Evolutionary conservation across 768 basidiomycete genomes (phyloP).

Genomic region (Galerina sulciceps): DNA sequence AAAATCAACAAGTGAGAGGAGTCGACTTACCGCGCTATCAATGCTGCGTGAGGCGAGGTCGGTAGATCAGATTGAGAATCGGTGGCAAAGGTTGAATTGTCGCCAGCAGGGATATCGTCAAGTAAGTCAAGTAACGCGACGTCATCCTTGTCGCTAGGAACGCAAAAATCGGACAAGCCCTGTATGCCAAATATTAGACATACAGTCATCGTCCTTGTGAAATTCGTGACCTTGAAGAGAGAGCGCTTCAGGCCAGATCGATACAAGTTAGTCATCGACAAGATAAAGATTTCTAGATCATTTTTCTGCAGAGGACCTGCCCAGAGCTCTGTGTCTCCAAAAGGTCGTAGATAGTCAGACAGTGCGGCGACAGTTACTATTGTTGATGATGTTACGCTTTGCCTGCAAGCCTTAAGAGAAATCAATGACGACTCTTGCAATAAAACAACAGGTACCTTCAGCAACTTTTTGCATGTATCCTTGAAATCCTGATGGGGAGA

Average conservation of each 20-base stretch:
- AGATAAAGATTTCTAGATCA: conserved; percentile 40
- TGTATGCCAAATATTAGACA: neutral
- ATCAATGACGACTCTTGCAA: neutral
- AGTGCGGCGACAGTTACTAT: neutral
- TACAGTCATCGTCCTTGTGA: neutral
- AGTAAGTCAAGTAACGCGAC: conserved; percentile 5
- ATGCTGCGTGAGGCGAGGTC: neutral
- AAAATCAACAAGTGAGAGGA: neutral
- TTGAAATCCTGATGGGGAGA: conserved; percentile 55
- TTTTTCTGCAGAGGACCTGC: neutral
- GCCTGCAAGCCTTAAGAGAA: conserved; percentile 8
- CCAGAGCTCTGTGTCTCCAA: neutral
- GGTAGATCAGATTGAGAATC: neutral
- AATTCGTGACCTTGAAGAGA: conserved; percentile 48
- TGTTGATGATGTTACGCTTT: neutral
- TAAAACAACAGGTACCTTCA: conserved; percentile 46
- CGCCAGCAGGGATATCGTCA: neutral
- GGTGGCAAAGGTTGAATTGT: neutral
- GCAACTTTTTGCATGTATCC: conserved; percentile 41
- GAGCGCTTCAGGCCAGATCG: conserved; percentile 43
- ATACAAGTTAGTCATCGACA: conserved; percentile 49
- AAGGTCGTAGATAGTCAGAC: conserved; percentile 2
- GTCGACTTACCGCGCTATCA: conserved; percentile 1
- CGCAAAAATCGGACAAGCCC: conserved; percentile 12
- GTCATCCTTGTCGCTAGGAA: neutral